Evolutionary conservation across 148 eudicot genomes (phyloP), one percentile per base, ranked within the genome.

Genomic region (Rheum nobile): DNA sequence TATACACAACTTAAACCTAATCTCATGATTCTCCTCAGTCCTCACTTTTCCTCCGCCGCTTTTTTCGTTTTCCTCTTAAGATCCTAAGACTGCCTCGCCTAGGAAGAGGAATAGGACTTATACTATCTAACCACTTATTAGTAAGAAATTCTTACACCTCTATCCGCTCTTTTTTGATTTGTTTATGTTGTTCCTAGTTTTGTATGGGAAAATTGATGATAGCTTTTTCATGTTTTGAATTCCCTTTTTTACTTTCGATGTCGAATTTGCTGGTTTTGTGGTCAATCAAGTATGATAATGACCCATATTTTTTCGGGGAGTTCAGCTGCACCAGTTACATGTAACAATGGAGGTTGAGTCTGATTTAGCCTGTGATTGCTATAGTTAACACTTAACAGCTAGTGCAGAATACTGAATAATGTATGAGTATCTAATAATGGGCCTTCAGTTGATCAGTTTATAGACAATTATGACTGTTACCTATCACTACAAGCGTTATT

Each of bases 31-130:
- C n/a, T n/a, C n/a, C n/a, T n/a, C n/a, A n/a, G n/a, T n/a, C n/a
- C n/a, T n/a, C n/a, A n/a, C n/a, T n/a, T n/a, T n/a, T n/a, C n/a
- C n/a, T n/a, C n/a, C n/a, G n/a, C n/a, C n/a, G n/a, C n/a, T n/a
- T n/a, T n/a, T n/a, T n/a, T n/a, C n/a, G n/a, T n/a, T n/a, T n/a
- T n/a, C n/a, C n/a, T n/a, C n/a, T n/a, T n/a, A n/a, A n/a, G n/a
- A n/a, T n/a, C n/a, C n/a, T n/a, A 93, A 90, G 84, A 90, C 96
- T 46, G 92, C 88, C 7, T 80, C 85, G 24, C 89, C 84, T 46
- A 91, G 85, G 84, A 82, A 76, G 76, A 93, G 75, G 75, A 90
- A 87, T 73, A 79, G 82, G n/a, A 35, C 80, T 14, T 74, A 57
- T 19, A 47, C 52, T 13, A 47, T 2, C 7, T 82, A 76, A 67